phyloP scores from a whole-genome alignment of 805 yeast genomes.

The Ogataea haglerorum region DNA sequence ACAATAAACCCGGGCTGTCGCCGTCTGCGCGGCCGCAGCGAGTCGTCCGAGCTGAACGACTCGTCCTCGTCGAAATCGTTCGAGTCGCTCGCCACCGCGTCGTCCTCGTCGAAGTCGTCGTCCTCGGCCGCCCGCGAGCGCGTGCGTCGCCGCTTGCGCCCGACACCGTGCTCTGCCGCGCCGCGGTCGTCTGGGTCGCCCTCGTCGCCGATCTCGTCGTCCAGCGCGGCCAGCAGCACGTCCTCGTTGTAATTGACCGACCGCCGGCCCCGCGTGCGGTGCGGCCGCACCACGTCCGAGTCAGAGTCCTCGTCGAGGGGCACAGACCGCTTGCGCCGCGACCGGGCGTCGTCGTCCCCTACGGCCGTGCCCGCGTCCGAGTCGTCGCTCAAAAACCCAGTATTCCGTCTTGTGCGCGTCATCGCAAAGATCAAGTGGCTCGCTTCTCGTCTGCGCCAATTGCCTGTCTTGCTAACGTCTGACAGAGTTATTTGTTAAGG shows the following conservation, averaged over 20 bases:
- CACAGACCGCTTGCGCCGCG: slow-evolving; percentile 1
- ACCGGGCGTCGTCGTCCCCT: background rate
- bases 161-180: slow-evolving; percentile 9
- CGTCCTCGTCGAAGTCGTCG: slow-evolving; percentile 19
- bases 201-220: slow-evolving; percentile 26
- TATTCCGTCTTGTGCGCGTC: slow-evolving; percentile 8
- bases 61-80: slow-evolving; percentile 24
- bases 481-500: slow-evolving; percentile 1
- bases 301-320: slow-evolving; percentile 3
- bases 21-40: slow-evolving; percentile 20
- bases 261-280: slow-evolving; percentile 30
- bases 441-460: background rate
- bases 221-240: slow-evolving; percentile 23
- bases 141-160: slow-evolving; percentile 13
- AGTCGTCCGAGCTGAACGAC: slow-evolving; percentile 19
- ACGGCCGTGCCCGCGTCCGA: background rate
- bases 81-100: slow-evolving; percentile 18
- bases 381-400: slow-evolving; percentile 2
- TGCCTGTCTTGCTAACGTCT: background rate
- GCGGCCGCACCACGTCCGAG: slow-evolving; percentile 17
- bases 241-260: slow-evolving; percentile 35
- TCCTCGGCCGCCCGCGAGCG: slow-evolving; percentile 27
- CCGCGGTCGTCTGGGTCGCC: slow-evolving; percentile 20
- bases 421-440: slow-evolving; percentile 1
- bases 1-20: slow-evolving; percentile 24